Evolutionary conservation across 2,329 filamentous ascomycete species (phyloP).

Genomic region (Chaetothyriales sp.): DNA sequence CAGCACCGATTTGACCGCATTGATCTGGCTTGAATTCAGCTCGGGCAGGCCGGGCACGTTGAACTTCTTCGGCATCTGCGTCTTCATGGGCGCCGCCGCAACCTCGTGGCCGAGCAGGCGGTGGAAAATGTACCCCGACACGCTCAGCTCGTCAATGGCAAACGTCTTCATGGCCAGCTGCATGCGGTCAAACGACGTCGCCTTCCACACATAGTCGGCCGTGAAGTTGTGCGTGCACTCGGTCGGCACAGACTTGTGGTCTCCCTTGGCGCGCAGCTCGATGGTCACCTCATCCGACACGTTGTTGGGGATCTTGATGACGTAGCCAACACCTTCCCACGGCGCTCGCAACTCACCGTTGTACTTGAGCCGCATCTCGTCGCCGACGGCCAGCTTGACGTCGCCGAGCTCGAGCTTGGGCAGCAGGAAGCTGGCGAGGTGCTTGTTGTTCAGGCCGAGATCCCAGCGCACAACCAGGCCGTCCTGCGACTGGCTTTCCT

Average conservation of each 20-base stretch:
- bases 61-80: slow-evolving; percentile 89
- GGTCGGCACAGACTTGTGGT: slow-evolving; percentile 89
- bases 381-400: slow-evolving; percentile 92
- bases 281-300: slow-evolving; percentile 95
- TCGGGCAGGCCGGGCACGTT: slow-evolving; percentile 88
- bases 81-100: slow-evolving; percentile 87
- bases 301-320: slow-evolving; percentile 99
- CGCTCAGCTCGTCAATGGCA: slow-evolving; percentile 92
- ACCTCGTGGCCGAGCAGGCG: slow-evolving; percentile 92
- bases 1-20: slow-evolving; percentile 86
- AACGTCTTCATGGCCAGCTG: slow-evolving; percentile 99
- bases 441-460: slow-evolving; percentile 90
- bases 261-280: slow-evolving; percentile 83
- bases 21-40: slow-evolving; percentile 88
- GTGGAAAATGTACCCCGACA: slow-evolving; percentile 97
- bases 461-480: slow-evolving; percentile 91
- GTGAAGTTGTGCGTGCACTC: slow-evolving; percentile 97
- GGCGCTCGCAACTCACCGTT: slow-evolving; percentile 80
- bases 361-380: slow-evolving; percentile 96
- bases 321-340: slow-evolving; percentile 97
- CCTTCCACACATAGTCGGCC: slow-evolving; percentile 98
- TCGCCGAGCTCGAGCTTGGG: slow-evolving; percentile 96
- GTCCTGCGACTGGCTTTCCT: slow-evolving; percentile 95
- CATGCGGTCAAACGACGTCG: slow-evolving; percentile 98
- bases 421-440: slow-evolving; percentile 85